A percentile compares a stretch with the other conserved stretches of the same genome.
These are phyloP conservation scores for Boletellus sp. DNA, from an alignment of 768 basidiomycete genomes.

Conservation along the genomic window DNA sequence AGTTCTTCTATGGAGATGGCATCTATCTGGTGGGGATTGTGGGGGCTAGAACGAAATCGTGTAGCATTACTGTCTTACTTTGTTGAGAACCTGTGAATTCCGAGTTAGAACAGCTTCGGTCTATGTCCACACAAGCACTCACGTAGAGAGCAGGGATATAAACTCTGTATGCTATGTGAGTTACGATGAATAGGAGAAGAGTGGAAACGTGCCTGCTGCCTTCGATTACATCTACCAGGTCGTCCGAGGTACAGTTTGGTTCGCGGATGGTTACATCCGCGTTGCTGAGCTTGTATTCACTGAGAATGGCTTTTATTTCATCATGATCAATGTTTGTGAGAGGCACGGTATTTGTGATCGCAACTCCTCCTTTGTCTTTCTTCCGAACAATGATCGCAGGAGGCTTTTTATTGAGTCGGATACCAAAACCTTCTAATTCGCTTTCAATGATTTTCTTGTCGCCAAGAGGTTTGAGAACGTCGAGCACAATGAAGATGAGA, in stretches of 20 bases:
- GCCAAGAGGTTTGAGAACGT: slow-evolving; percentile 96
- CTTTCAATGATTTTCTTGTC: slow-evolving; percentile 89
- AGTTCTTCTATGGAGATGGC: slow-evolving; percentile 98
- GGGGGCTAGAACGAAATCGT: background rate
- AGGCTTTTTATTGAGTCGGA: slow-evolving; percentile 91
- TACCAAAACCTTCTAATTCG: slow-evolving; percentile 98
- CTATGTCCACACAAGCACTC: slow-evolving; percentile 25
- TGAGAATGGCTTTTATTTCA: slow-evolving; percentile 91
- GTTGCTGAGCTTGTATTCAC: slow-evolving; percentile 89
- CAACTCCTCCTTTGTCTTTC: slow-evolving; percentile 88
- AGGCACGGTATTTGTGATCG: slow-evolving; percentile 95
- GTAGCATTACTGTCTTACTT: slow-evolving; percentile 43
- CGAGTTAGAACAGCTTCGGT: background rate
- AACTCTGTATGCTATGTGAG: slow-evolving; percentile 48
- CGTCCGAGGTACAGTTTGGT: slow-evolving; percentile 88
- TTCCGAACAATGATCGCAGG: slow-evolving; percentile 80
- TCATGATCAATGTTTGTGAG: slow-evolving; percentile 93
- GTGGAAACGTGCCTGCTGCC: slow-evolving; percentile 65
- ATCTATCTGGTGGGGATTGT: slow-evolving; percentile 63
- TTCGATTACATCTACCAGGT: slow-evolving; percentile 95
- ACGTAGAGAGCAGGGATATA: slow-evolving; percentile 93
- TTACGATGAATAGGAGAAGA: background rate
- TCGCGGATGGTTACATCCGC: slow-evolving; percentile 91
- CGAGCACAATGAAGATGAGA: slow-evolving; percentile 96
- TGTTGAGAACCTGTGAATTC: slow-evolving; percentile 66